Conservation (phyloP, 345 rosid genomes). For the Dipteronia sinensis region DNA sequence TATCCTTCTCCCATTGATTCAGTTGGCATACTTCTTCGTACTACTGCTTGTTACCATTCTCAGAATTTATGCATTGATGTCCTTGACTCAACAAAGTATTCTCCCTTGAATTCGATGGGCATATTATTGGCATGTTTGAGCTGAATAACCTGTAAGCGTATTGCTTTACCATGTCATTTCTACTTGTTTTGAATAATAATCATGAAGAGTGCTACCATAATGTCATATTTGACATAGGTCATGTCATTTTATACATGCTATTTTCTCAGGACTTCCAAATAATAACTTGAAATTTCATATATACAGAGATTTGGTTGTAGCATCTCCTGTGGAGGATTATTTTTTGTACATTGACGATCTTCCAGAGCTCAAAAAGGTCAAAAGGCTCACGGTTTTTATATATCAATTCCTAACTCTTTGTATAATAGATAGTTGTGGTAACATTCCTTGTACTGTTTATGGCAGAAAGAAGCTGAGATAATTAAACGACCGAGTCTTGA, state of each 20-base stretch:
- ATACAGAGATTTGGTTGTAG: slow-evolving; percentile 91
- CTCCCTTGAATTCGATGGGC: slow-evolving; percentile 88
- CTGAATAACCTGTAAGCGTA: slow-evolving; percentile 86
- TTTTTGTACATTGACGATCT: slow-evolving; percentile 81
- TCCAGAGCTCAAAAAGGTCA: slow-evolving; percentile 66
- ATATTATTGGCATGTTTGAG: slow-evolving; percentile 95
- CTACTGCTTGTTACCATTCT: not conserved
- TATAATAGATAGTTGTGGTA: slow-evolving; percentile 10
- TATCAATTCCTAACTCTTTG: not conserved
- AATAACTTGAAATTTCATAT: slow-evolving; percentile 27
- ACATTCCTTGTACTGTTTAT: slow-evolving; percentile 7
- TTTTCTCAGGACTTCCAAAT: slow-evolving; percentile 18
- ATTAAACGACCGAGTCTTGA: slow-evolving; percentile 61
- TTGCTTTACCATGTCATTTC: slow-evolving; percentile 3
- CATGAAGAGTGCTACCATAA: not conserved
- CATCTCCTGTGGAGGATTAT: slow-evolving; percentile 90
- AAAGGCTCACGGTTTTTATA: slow-evolving; percentile 14
- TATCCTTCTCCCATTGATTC: slow-evolving; percentile 48
- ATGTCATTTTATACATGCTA: not conserved
- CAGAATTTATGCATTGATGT: slow-evolving; percentile 18
- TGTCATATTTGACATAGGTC: slow-evolving; percentile 6
- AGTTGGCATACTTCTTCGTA: not conserved
- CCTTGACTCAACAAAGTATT: slow-evolving; percentile 81
- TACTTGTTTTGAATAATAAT: slow-evolving; percentile 1
- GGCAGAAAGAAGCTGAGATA: slow-evolving; percentile 65